Conservation (phyloP, 805 yeast genomes). For the Suhomyces kilbournensis region DNA sequence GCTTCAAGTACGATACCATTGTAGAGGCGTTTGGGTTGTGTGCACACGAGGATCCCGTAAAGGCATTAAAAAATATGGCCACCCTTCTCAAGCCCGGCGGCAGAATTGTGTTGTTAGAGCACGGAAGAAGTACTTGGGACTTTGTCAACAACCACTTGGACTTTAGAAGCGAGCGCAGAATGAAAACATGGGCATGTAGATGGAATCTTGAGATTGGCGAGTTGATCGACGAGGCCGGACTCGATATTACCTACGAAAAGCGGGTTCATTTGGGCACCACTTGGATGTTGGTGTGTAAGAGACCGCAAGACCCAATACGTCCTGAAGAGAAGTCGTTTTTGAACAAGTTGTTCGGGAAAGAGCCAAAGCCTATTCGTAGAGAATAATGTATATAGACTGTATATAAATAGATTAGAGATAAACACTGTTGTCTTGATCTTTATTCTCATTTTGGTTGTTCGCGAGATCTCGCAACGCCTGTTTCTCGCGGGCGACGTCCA, state of each 20-base stretch:
- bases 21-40: constrained; percentile 94
- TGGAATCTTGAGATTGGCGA: constrained; percentile 96
- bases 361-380: constrained; percentile 25
- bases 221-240: constrained; percentile 75
- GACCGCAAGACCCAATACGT: constrained; percentile 61
- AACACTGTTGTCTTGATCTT: background rate
- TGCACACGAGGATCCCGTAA: constrained; percentile 91
- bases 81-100: constrained; percentile 83
- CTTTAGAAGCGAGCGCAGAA: constrained; percentile 75
- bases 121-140: constrained; percentile 82
- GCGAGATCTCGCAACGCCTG: background rate
- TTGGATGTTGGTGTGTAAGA: constrained; percentile 77
- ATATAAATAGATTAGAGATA: background rate
- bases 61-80: constrained; percentile 72
- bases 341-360: constrained; percentile 40
- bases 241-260: constrained; percentile 76
- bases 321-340: constrained; percentile 41
- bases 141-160: constrained; percentile 79
- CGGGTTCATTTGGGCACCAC: constrained; percentile 91
- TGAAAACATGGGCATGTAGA: constrained; percentile 93
- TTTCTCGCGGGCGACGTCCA: background rate
- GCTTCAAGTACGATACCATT: constrained; percentile 80
- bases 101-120: constrained; percentile 81
- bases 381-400: background rate
- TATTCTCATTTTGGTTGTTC: background rate